Conservation (phyloP, 1,284 basidiomycete species). For the Ceratobasidium sp. region DNA sequence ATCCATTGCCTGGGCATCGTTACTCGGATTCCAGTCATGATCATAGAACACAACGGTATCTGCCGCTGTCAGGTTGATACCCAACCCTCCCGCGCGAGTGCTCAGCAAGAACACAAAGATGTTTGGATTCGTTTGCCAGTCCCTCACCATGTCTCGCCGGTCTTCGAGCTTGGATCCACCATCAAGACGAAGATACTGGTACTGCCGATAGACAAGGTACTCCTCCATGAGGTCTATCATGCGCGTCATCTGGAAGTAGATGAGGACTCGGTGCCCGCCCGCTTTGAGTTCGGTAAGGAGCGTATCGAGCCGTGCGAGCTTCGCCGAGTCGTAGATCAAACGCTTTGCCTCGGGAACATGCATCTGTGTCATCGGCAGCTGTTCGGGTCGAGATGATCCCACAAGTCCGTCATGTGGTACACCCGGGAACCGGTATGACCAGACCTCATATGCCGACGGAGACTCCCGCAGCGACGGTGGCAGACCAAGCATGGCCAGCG, state of each 20-base stretch:
- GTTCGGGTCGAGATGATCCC: constrained; percentile 69
- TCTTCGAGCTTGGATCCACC: constrained; percentile 96
- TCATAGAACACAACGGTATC: constrained; percentile 99
- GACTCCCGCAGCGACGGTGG: constrained; percentile 73
- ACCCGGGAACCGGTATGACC: constrained; percentile 64
- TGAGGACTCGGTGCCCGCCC: constrained; percentile 91
- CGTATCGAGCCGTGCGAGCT: constrained; percentile 89
- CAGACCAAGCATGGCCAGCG: constrained; percentile 85
- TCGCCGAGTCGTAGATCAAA: constrained; percentile 96
- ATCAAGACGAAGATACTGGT: constrained; percentile 96
- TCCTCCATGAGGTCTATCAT: constrained; percentile 99
- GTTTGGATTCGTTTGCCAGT: constrained; percentile 97
- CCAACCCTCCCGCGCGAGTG: constrained; percentile 95
- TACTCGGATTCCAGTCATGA: constrained; percentile 99
- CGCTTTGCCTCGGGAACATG: constrained; percentile 95
- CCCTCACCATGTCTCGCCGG: constrained; percentile 98
- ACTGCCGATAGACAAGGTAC: constrained; percentile 96
- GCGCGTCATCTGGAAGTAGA: constrained; percentile 99
- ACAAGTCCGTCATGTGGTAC: constrained; percentile 76
- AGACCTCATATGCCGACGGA: constrained; percentile 60
- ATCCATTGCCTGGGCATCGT: constrained; percentile 99
- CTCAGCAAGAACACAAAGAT: constrained; percentile 96
- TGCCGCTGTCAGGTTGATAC: constrained; percentile 98
- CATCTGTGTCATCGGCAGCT: constrained; percentile 86
- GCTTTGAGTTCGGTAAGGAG: constrained; percentile 92